Evolutionary conservation across 495 filamentous ascomycete genomes (phyloP).

Genomic region (Jackrogersella minutella): DNA sequence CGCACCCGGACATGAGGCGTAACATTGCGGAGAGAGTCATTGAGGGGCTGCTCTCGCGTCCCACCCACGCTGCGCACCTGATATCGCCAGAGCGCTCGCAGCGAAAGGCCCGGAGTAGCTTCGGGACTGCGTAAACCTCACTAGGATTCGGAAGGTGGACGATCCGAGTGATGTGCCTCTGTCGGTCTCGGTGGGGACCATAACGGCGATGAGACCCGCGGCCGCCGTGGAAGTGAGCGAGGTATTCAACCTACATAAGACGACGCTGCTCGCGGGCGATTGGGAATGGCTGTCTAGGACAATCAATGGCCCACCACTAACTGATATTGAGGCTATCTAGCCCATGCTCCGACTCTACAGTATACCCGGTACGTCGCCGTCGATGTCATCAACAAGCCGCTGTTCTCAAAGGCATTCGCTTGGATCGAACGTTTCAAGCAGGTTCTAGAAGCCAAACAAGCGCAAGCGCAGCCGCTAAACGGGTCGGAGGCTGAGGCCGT

Average conservation of each 20-base stretch:
- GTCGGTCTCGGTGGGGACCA: background rate
- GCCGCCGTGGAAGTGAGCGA: constrained; percentile 53
- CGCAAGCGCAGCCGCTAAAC: constrained; percentile 46
- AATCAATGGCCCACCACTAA: constrained; percentile 55
- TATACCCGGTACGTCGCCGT: constrained; percentile 57
- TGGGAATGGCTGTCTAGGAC: constrained; percentile 61
- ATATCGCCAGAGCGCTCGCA: background rate
- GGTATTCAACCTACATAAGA: constrained; percentile 61
- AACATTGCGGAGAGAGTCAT: background rate
- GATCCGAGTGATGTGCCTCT: too few species aligned
- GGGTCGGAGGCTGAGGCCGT: constrained; percentile 58
- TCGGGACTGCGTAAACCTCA: constrained; percentile 58
- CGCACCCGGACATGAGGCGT: constrained; percentile 14
- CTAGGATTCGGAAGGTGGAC: too few species aligned
- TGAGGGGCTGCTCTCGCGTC: background rate
- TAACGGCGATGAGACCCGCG: constrained; percentile 48
- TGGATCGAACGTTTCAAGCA: constrained; percentile 63
- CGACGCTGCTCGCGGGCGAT: constrained; percentile 62
- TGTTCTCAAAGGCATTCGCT: constrained; percentile 61
- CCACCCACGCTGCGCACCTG: background rate
- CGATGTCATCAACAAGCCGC: constrained; percentile 48
- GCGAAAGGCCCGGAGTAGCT: background rate
- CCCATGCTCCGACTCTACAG: constrained; percentile 64
- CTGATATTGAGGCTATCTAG: constrained; percentile 70
- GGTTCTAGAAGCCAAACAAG: background rate